Evolutionary conservation across 2,329 filamentous ascomycete genomes (phyloP).

Genomic region (Paecilomyces variotii): DNA sequence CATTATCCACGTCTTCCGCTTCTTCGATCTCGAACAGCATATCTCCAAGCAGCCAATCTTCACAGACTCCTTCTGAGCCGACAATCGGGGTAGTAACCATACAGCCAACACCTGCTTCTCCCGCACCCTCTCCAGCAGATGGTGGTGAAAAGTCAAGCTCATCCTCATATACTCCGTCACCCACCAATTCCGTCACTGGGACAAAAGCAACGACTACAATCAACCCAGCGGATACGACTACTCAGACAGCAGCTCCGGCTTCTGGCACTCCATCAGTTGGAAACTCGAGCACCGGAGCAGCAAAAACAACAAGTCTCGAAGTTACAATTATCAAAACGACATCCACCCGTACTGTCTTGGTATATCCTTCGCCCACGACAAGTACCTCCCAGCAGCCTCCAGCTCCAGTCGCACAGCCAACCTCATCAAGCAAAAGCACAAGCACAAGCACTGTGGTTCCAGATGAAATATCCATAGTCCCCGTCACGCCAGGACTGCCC

Average conservation of each 20-base stretch:
- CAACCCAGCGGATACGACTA: not conserved
- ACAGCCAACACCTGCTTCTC: not conserved
- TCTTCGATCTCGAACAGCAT: not conserved
- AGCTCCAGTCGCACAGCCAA: not conserved
- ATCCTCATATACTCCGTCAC: not conserved
- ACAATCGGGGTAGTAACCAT: not conserved
- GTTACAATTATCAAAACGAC: not conserved
- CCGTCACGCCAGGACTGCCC: constrained; percentile 2
- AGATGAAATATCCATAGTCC: not conserved
- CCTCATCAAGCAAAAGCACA: not conserved
- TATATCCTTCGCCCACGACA: not conserved
- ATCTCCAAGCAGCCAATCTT: not conserved
- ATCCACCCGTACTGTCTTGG: not conserved
- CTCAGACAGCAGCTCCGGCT: not conserved
- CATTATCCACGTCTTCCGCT: not conserved
- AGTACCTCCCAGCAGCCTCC: not conserved
- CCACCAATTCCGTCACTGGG: not conserved
- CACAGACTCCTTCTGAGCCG: not conserved
- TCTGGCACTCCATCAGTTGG: not conserved
- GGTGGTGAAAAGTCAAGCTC: not conserved
- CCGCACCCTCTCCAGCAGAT: not conserved
- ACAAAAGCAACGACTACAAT: not conserved
- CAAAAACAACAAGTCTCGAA: not conserved
- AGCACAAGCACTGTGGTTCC: not conserved
- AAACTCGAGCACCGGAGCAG: not conserved